Evolutionary conservation across 768 basidiomycete genomes (phyloP), one percentile per base, ranked within the genome.

Genomic region (Suillus spraguei): DNA sequence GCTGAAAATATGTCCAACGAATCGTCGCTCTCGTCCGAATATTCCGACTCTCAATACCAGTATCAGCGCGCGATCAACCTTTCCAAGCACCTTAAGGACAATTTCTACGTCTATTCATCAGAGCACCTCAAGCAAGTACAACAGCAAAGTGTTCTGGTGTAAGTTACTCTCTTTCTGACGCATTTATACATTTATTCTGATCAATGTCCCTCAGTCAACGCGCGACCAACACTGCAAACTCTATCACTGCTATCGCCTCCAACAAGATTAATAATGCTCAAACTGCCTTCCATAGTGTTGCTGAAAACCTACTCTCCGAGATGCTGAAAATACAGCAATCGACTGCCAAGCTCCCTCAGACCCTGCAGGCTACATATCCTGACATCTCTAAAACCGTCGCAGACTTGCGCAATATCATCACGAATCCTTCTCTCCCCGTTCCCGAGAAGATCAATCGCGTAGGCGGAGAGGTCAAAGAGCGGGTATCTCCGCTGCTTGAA

Each of bases 81-180:
- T 59, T 88, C 90, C 38, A 83, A 81, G 68, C 84, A 85, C 47
- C 79, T 92, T 64, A 82, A 81, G 64, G 86, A 86, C 67, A 84
- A 88, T 69, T 69, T 92, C 50, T 83, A 83, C 64, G 83, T 79
- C 35, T 89, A 88, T 71, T 89, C 91, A 4, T 80, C 83, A 59
- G 88, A 91, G 65, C 91, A 92, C 69, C 74, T 91, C 70, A 89
- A 86, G 64, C 85, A 90, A 65, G 76, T 92, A 47, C 87, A 88
- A 68, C 78, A 80, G 20, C 91, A 92, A 67, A 89, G 79, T 63
- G 81, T 76, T 55, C 74, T 91, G 52, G 83, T 90, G 87, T 91
- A 76, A 53, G 87, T 78, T 20, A 16, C 38, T 22, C 42, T n/a
- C 44, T 24, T 39, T 63, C 32, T 5, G 42, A 52, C 62, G 28